Evolutionary conservation across 2,329 filamentous ascomycete genomes (phyloP), one percentile per base, ranked within the genome.

Genomic region (Diaporthe sp.): DNA sequence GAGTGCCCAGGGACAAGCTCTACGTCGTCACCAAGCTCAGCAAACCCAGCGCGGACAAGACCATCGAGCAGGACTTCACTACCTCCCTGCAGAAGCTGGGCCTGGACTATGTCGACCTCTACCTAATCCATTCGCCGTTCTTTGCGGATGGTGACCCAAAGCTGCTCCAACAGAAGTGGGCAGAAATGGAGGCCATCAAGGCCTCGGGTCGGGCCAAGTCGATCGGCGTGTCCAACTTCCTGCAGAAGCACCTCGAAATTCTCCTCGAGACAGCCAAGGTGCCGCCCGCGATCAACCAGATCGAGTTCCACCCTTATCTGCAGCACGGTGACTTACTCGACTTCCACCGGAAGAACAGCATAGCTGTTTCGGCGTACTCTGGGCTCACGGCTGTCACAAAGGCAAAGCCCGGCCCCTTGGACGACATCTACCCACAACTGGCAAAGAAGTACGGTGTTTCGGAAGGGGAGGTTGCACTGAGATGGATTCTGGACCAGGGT

Each of bases 201-300:
- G 89, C 89, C 58, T 89, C 89, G 1, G 93, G 93, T 76, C 89
- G 89, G 76, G 91, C 90, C 66, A 89, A 87, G 77, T 91, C 92
- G 73, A 95, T 97, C 78, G 94, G 94, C 69, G 92, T 97, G 19
- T 94, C 92, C 79, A 97, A 96, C 85, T 96, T 93, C 80, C 79
- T 89, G 42, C 84, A 87, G 78, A 80, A 84, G 57, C 85, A 93
- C 77, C 82, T 93, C 28, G 88, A 92, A 80, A 80, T 84, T 3
- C 80, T 92, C 55, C 84, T 92, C 2, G 81, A 88, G 80, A 90
- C 91, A 7, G 91, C 92, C 68, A 89, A 88, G 78, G 82, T 93
- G 75, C 81, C 86, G 4, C 94, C 94, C 0, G 91, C 90, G 9
- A 89, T 94, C 76, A 96, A 96, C 85, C 94, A 97, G 87, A 93